Base-by-base conservation (phyloP, 257 asterid species). In the Buddleja alternifolia region DNA sequence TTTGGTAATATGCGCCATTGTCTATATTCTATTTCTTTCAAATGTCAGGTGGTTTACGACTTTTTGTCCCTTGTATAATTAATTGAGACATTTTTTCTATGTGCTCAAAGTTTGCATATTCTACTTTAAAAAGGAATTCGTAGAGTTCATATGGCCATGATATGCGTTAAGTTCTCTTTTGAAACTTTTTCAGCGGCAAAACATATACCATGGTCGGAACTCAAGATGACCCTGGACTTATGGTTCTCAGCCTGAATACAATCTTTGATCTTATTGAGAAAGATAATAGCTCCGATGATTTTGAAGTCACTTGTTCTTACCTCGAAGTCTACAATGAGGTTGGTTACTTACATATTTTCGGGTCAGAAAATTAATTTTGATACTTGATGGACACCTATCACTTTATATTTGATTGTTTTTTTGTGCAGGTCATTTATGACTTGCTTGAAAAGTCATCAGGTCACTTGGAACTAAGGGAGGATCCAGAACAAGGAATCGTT, bases 271-370 rank as follows among this genome's bases (percentile, higher is more conserved):
- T 85, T 39, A 93, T 93, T 48, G 82, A 84, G 81, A 81, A 82
- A 73, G 95, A 88, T 70, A 75, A 76, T 58, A 80, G 81, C 81
- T 82, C 92, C 59, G 92, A 87, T 76, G 74, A 78, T 60, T 90
- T 90, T 78, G 85, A 83, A 59, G 95, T 93, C 72, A 81, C 95
- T 73, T 93, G 98, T 76, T 90, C 97, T 12, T 93, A 90, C 81
- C 97, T 93, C 20, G 98, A 93, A 83, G 97, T 93, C 78, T 93
- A 88, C 86, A 93, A 93, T 83, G 97, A 93, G 97, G 97, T 93
- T 39, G 54, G 76, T 66, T 50, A 44, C 73, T 78, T 51, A 12
- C 71, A 48, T 40, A 34, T 68, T 62, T 70, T 55, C 48, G 57
- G n/a, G 25, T 41, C 52, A 44, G 60, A 60, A 60, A 50, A 10